Evolutionary conservation across 2,329 filamentous ascomycete genomes (phyloP).

Genomic region (Sarocladium oryzae): DNA sequence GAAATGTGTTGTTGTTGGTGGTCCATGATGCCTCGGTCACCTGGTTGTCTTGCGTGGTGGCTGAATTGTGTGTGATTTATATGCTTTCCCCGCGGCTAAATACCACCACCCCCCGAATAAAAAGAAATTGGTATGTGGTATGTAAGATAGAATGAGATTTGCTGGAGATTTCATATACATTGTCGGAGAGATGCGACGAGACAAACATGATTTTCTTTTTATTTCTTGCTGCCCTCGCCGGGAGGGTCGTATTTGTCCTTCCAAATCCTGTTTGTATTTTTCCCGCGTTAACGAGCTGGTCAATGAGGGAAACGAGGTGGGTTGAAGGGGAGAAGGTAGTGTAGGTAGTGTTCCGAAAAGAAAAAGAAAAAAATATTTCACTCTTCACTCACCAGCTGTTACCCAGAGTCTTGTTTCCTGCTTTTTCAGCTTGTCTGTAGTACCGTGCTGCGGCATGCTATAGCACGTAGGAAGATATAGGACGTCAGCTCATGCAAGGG

Average conservation of each 20-base stretch:
- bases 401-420: slow-evolving; percentile 82
- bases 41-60: too few relatives aligned
- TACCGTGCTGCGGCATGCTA: slow-evolving; percentile 81
- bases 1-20: background rate
- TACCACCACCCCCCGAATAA: too few relatives aligned
- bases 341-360: too few relatives aligned
- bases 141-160: too few relatives aligned
- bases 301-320: too few relatives aligned
- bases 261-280: slow-evolving; percentile 69
- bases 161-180: too few relatives aligned
- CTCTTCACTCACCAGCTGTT: slow-evolving; percentile 94
- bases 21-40: too few relatives aligned
- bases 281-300: background rate
- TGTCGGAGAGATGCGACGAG: background rate
- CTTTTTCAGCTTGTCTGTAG: slow-evolving; percentile 83
- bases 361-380: too few relatives aligned
- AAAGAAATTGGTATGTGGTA: too few relatives aligned
- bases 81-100: too few relatives aligned
- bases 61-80: too few relatives aligned
- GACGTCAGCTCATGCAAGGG: slow-evolving; percentile 31
- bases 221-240: slow-evolving; percentile 30
- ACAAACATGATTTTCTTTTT: background rate
- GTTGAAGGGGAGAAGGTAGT: too few relatives aligned
- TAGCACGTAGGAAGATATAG: slow-evolving; percentile 16
- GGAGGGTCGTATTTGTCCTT: slow-evolving; percentile 82